phyloP scores from a whole-genome alignment of 2,329 filamentous ascomycete species.

The Chaetothyriales sp. region DNA sequence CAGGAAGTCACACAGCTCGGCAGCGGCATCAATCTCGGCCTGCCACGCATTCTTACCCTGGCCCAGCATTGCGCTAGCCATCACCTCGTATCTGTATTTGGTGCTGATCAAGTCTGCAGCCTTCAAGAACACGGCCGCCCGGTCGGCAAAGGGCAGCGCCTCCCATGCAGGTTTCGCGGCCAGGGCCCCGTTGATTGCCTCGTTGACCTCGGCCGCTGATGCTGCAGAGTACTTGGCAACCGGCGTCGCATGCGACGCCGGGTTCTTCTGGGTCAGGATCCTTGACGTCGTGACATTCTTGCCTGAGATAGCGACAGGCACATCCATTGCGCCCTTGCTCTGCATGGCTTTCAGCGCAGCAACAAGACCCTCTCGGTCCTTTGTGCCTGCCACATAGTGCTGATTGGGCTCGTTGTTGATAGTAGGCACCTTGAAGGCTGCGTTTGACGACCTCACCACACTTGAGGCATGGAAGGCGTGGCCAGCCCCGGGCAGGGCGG shows the following conservation, averaged over 20 bases:
- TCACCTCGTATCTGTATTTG: slow-evolving; percentile 93
- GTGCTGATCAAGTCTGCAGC: slow-evolving; percentile 78
- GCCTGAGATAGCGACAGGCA: slow-evolving; percentile 73
- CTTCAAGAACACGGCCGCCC: slow-evolving; percentile 88
- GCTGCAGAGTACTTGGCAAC: slow-evolving; percentile 80
- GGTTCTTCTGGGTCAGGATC: slow-evolving; percentile 62
- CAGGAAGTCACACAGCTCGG: slow-evolving; percentile 84
- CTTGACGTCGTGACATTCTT: slow-evolving; percentile 59
- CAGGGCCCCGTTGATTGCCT: slow-evolving; percentile 71
- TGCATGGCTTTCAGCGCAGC: slow-evolving; percentile 59
- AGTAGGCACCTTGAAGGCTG: slow-evolving; percentile 74
- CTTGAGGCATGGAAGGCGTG: slow-evolving; percentile 7
- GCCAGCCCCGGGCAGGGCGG: not conserved
- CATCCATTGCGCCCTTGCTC: slow-evolving; percentile 55
- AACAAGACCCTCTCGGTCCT: slow-evolving; percentile 62
- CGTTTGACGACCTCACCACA: slow-evolving; percentile 45
- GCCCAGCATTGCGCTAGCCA: slow-evolving; percentile 89
- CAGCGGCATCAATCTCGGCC: slow-evolving; percentile 93
- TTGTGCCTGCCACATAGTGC: slow-evolving; percentile 73
- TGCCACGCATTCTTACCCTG: slow-evolving; percentile 99
- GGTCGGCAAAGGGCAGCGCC: slow-evolving; percentile 71
- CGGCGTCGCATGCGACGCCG: slow-evolving; percentile 60
- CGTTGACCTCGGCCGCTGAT: slow-evolving; percentile 57
- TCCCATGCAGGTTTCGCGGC: slow-evolving; percentile 82
- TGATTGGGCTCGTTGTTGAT: slow-evolving; percentile 93